phyloP scores from a whole-genome alignment of 192 early-diverging fungal species.

The Coemansia umbellata region DNA sequence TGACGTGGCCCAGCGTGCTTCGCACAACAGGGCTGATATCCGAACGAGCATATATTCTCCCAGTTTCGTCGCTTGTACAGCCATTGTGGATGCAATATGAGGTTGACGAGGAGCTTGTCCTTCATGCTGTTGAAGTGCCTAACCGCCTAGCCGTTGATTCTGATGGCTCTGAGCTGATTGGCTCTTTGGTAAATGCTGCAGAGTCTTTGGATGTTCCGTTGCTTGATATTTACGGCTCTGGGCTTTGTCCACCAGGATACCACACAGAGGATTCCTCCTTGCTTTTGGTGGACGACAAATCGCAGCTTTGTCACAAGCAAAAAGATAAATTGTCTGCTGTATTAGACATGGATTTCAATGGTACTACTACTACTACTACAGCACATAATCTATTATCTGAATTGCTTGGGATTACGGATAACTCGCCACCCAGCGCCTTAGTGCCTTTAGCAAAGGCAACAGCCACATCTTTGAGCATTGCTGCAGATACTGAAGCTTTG shows the following conservation, averaged over 20 bases:
- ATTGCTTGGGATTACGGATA: too few species aligned
- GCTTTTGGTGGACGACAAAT: neutral
- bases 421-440: neutral
- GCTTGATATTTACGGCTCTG: neutral
- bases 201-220: neutral
- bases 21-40: slow-evolving; percentile 46
- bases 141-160: neutral
- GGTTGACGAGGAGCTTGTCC: slow-evolving; percentile 10
- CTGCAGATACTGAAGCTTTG: neutral
- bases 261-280: neutral
- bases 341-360: neutral
- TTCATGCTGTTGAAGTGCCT: slow-evolving; percentile 4
- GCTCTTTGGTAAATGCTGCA: neutral
- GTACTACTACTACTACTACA: neutral
- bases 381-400: too few species aligned
- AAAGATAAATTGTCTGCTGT: too few species aligned
- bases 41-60: slow-evolving; percentile 44
- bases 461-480: neutral
- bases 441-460: too few species aligned
- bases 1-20: slow-evolving; percentile 48
- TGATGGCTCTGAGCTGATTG: neutral
- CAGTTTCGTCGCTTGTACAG: slow-evolving; percentile 36
- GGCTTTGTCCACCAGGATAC: neutral
- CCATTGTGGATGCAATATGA: slow-evolving; percentile 32
- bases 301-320: neutral